Percentiles rank a stretch among this genome's conserved stretches.
phyloP scores from a whole-genome alignment of 129 eudicot species.

The Flaveria sonorensis region DNA sequence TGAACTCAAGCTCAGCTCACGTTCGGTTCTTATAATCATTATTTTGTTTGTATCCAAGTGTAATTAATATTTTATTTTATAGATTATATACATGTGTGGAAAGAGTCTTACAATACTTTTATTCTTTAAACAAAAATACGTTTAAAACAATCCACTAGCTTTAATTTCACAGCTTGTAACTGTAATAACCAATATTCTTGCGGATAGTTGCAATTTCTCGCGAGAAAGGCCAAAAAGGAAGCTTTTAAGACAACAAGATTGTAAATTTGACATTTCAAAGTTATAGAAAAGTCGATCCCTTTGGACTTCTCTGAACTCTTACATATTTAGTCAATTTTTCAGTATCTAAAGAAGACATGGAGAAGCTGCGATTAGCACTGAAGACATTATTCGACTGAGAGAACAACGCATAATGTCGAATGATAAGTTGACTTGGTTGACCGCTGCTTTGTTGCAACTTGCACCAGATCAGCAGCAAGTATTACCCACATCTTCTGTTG shows the following conservation, averaged over 20 bases:
- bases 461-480: slow-evolving; percentile 91
- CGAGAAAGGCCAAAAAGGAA: slow-evolving; percentile 70
- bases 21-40: no score
- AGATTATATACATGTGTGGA: no score
- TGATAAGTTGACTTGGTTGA: slow-evolving; percentile 90
- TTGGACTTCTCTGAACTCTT: slow-evolving; percentile 14
- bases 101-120: no score
- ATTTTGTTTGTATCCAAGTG: no score
- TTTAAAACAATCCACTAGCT: slow-evolving; percentile 63
- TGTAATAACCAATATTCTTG: slow-evolving; percentile 90
- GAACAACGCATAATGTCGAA: slow-evolving; percentile 86
- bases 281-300: neutral
- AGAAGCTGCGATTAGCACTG: slow-evolving; percentile 80
- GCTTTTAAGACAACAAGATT: slow-evolving; percentile 69
- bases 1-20: no score
- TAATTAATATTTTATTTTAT: no score
- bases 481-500: slow-evolving; percentile 77
- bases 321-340: slow-evolving; percentile 18
- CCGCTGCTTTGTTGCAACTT: slow-evolving; percentile 89
- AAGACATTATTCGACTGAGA: slow-evolving; percentile 91
- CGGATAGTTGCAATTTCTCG: slow-evolving; percentile 73
- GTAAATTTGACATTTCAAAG: slow-evolving; percentile 44
- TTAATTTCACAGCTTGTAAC: slow-evolving; percentile 98
- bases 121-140: no score
- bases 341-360: slow-evolving; percentile 93